Conservation (phyloP, 2,329 filamentous ascomycete species). For the Cladobotryum protrusum region DNA sequence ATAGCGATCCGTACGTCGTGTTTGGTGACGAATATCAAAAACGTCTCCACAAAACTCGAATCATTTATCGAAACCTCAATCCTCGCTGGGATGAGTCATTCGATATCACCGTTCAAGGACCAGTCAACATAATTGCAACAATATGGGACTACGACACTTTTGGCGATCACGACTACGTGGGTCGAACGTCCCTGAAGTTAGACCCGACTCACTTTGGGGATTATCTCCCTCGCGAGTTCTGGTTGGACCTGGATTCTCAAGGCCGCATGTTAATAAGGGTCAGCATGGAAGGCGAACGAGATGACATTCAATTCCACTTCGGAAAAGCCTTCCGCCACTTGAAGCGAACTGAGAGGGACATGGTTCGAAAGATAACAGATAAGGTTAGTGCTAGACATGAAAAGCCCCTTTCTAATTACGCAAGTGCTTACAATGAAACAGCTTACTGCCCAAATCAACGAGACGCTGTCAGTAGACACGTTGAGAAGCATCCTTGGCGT, state of each 20-base stretch:
- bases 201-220: conserved; percentile 96
- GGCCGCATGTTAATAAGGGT: conserved; percentile 82
- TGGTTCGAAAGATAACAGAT: conserved; percentile 96
- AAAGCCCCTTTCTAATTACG: neutral
- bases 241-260: conserved; percentile 95
- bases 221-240: conserved; percentile 92
- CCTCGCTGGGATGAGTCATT: conserved; percentile 97
- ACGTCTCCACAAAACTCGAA: conserved; percentile 86
- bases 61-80: conserved; percentile 84
- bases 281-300: conserved; percentile 96
- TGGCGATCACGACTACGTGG: conserved; percentile 95
- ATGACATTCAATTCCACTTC: conserved; percentile 98
- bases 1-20: conserved; percentile 95
- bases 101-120: conserved; percentile 86
- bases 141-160: conserved; percentile 98
- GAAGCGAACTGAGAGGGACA: conserved; percentile 93
- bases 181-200: conserved; percentile 93
- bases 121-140: conserved; percentile 91
- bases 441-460: conserved; percentile 89
- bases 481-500: conserved; percentile 66
- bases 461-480: conserved; percentile 77
- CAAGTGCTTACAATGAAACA: conserved; percentile 27
- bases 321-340: conserved; percentile 93
- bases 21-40: conserved; percentile 97
- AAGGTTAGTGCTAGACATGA: conserved; percentile 66